phyloP scores from a whole-genome alignment of 768 basidiomycete species.

The Boletus sp. region DNA sequence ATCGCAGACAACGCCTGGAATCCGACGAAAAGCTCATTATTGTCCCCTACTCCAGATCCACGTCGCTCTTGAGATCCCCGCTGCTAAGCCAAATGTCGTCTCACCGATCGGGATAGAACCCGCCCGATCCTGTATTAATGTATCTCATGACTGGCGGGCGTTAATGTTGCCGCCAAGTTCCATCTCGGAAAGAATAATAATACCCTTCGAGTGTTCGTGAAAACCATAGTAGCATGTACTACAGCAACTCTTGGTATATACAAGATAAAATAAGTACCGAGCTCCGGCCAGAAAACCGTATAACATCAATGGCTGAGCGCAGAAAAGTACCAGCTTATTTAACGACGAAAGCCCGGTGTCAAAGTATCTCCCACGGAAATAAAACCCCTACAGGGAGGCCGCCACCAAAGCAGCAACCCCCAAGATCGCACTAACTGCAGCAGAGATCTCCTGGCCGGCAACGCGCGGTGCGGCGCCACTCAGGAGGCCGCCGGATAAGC shows the following conservation, averaged over 20 bases:
- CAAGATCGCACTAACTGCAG: constrained; percentile 31
- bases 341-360: constrained; percentile 18
- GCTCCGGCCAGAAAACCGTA: constrained; percentile 7
- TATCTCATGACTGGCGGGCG: background rate
- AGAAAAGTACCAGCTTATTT: constrained; percentile 23
- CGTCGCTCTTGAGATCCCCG: constrained; percentile 24
- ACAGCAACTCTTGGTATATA: constrained; percentile 20
- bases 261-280: constrained; percentile 13
- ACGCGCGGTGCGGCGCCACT: constrained; percentile 29
- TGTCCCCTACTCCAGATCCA: constrained; percentile 11
- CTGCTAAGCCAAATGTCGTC: background rate
- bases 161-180: constrained; percentile 2
- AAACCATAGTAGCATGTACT: constrained; percentile 4
- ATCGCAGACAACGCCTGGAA: background rate
- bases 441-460: constrained; percentile 25
- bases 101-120: constrained; percentile 9
- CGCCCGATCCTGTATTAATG: background rate
- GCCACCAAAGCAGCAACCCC: constrained; percentile 34
- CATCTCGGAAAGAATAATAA: background rate
- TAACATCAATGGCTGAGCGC: constrained; percentile 10
- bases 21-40: constrained; percentile 9
- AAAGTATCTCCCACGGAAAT: constrained; percentile 15
- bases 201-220: background rate
- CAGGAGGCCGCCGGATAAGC: constrained; percentile 40
- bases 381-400: constrained; percentile 25